Base-by-base conservation (phyloP, 495 filamentous ascomycete genomes). In the Penicillium desertorum region DNA sequence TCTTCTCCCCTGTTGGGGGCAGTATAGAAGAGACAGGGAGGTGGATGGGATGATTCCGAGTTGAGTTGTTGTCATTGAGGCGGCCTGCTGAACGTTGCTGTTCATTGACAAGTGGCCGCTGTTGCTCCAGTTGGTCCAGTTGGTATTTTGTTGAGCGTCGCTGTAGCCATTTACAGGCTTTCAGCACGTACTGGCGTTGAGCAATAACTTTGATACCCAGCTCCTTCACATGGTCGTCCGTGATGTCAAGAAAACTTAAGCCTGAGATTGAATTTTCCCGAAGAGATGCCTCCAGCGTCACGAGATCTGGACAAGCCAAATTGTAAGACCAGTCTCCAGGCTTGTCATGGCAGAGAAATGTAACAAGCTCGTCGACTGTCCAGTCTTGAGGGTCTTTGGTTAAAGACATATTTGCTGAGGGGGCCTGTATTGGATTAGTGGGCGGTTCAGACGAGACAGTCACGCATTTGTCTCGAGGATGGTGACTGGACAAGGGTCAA, bases 341-440 rank as follows among this genome's bases (percentile, higher is more conserved):
- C 19, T 76, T 63, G 2, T 68, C 39, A 27, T 80, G 74, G 71
- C 88, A 91, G 5, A 93, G 69, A 51, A 86, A 86, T 12, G 69
- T 66, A 0, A 89, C 80, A 2, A 91, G 81, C 34, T 83, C 76
- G 20, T 90, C 85, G 22, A 86, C 75, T 22, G 74, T 74, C 89
- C 89, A 92, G 58, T 83, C 68, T 59, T 83, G 82, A 1, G 89
- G 89, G 60, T 91, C 89, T 32, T 14, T 42, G n/a, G 0, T 5
- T 16, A 51, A 4, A 12, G 61, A 27, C 66, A 71, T 70, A 20
- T 37, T 45, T 37, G 47, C 4, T 27, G 23, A 20, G 52, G 42
- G 58, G 59, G 43, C 54, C 53, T 61, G 25, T n/a, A 23, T 17
- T 37, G 4, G 20, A 30, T 48, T 25, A 52, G 49, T 16, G 36